phyloP scores from a whole-genome alignment of 352 stramenopile species.

The Phytophthora tentaculata region DNA sequence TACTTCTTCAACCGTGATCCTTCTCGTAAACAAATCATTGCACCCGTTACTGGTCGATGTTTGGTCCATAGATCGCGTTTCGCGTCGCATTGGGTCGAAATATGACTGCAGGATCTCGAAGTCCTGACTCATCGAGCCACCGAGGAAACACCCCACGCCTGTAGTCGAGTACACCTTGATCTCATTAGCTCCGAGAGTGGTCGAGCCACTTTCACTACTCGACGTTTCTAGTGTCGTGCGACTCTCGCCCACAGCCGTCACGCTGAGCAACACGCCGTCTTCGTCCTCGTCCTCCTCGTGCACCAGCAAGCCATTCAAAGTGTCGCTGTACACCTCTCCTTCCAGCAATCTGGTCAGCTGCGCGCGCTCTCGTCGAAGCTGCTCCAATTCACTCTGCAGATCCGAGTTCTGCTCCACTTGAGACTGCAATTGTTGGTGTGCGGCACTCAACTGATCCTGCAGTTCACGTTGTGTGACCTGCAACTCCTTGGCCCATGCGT shows the following conservation, averaged over 20 bases:
- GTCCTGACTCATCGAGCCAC: conserved; percentile 64
- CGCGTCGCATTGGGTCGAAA: conserved; percentile 52
- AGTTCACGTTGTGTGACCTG: conserved; percentile 82
- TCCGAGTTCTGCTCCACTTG: conserved; percentile 81
- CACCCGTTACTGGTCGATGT: conserved; percentile 15
- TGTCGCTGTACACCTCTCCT: conserved; percentile 80
- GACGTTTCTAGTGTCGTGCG: conserved; percentile 23
- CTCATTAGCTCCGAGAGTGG: conserved; percentile 5
- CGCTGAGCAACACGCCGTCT: conserved; percentile 76
- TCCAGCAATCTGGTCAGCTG: conserved; percentile 64
- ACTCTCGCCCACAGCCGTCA: conserved; percentile 50
- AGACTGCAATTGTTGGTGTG: conserved; percentile 70
- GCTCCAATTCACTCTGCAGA: conserved; percentile 70
- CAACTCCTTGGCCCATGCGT: conserved; percentile 85
- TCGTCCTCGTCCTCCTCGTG: conserved; percentile 81
- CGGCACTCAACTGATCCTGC: conserved; percentile 67
- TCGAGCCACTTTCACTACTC: conserved; percentile 4
- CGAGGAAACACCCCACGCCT: conserved; percentile 50
- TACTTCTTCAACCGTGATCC: conserved; percentile 39
- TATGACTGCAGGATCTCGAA: conserved; percentile 85
- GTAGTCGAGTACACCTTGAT: conserved; percentile 41
- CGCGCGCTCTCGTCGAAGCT: conserved; percentile 68
- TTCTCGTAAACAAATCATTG: conserved; percentile 20
- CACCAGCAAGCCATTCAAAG: conserved; percentile 63
- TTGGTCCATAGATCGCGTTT: conserved; percentile 11